phyloP scores from a whole-genome alignment of 306 rosid genomes.

The Pueraria montana region DNA sequence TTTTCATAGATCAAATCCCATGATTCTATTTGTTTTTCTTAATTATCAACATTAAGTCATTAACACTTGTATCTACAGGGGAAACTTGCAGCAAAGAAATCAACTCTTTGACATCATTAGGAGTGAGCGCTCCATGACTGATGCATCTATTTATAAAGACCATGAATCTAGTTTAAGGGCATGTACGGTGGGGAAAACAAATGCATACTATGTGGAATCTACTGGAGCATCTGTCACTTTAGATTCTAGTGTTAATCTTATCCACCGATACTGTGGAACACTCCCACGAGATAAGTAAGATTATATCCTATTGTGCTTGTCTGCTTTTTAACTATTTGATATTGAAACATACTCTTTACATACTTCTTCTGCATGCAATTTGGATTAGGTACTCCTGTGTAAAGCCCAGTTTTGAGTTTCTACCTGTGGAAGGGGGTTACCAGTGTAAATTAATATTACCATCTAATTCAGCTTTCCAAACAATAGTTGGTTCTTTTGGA shows the following conservation, averaged over 20 bases:
- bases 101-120: slow-evolving; percentile 78
- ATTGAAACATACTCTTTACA: slow-evolving; percentile 32
- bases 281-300: slow-evolving; percentile 79
- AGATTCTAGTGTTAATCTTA: slow-evolving; percentile 74
- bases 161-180: slow-evolving; percentile 53
- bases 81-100: slow-evolving; percentile 78
- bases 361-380: slow-evolving; percentile 22
- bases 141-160: slow-evolving; percentile 70
- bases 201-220: slow-evolving; percentile 66
- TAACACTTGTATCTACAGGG: slow-evolving; percentile 61
- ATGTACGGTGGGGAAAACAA: slow-evolving; percentile 48
- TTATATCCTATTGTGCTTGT: slow-evolving; percentile 27
- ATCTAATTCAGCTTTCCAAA: slow-evolving; percentile 81
- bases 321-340: slow-evolving; percentile 37
- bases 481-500: slow-evolving; percentile 71
- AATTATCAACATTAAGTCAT: not conserved
- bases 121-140: slow-evolving; percentile 79
- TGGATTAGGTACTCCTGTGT: slow-evolving; percentile 66
- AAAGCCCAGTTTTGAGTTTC: slow-evolving; percentile 65
- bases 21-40: not conserved
- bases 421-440: slow-evolving; percentile 58
- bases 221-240: slow-evolving; percentile 81
- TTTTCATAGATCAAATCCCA: not conserved
- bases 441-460: slow-evolving; percentile 74
- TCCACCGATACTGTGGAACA: slow-evolving; percentile 75